Percentiles rank a stretch among this genome's conserved stretches.
Evolutionary conservation across 305 asterid species (phyloP).

Genomic region (Fraxinus sp.): DNA sequence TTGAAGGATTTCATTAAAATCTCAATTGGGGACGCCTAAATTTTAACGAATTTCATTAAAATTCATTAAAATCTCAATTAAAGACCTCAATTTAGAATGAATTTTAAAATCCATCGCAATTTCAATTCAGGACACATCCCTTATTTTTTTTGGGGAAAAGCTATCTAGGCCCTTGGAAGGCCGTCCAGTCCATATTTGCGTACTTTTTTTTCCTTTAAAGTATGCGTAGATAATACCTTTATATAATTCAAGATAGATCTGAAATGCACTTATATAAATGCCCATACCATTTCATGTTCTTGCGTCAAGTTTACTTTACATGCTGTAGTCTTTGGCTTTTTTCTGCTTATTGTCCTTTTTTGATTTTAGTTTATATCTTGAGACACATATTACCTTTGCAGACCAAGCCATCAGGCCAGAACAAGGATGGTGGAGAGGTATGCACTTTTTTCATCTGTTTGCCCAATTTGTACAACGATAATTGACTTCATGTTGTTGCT

Average conservation of each 20-base stretch:
- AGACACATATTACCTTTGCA: constrained; percentile 28
- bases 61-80: too few species aligned
- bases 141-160: background rate
- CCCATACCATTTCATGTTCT: constrained; percentile 4
- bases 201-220: background rate
- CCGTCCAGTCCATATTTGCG: background rate
- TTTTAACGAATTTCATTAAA: too few species aligned
- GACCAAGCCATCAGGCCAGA: constrained; percentile 45
- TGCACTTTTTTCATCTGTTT: constrained; percentile 15
- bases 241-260: constrained; percentile 1
- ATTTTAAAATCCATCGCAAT: too few species aligned
- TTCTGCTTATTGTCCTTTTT: background rate
- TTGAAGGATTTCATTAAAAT: too few species aligned
- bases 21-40: too few species aligned
- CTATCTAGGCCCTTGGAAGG: background rate
- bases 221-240: constrained; percentile 3
- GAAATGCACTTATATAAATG: constrained; percentile 5
- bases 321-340: background rate
- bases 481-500: constrained; percentile 2
- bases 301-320: background rate
- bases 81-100: too few species aligned
- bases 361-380: constrained; percentile 12
- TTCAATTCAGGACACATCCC: too few species aligned
- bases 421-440: constrained; percentile 56
- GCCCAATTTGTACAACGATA: constrained; percentile 4